Base-by-base conservation (phyloP, 768 basidiomycete species). In the Chalciporus piperatus region DNA sequence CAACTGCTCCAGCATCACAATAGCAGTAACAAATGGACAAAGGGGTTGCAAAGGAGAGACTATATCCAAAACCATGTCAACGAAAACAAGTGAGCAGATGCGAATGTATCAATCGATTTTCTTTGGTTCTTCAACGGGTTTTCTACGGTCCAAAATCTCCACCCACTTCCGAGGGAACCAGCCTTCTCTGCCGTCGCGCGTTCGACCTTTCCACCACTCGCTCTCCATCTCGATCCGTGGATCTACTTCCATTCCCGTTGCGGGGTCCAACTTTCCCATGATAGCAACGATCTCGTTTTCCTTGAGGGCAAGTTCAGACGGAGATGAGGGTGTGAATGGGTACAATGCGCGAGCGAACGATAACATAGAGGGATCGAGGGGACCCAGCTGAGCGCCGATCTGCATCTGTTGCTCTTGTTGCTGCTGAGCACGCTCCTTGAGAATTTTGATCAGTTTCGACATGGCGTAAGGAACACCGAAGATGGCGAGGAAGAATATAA, bases 121-220 rank as follows among this genome's bases (percentile, higher is more conserved):
- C 63, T 76, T 78, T 6, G 58, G 60, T 48, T 71, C 74, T 12
- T 63, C 72, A 23, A 57, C 58, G 1, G 54, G 50, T 48, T 70
- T 74, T 60, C 63, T 67, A 62, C 78, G 74, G 61, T 78, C 82
- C 50, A 89, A 68, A 4, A 88, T 74, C 67, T 92, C 81, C 4
- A 95, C 92, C 80, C 88, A 95, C 58, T 88, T 92, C 51, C 75
- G 80, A 2, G 95, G 95, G 78, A 98, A 97, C 92, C 93, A 98
- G 0, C 95, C 95, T 59, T 90, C 85, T 58, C 87, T 77, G 0
- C 95, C 95, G 58, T 97, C 94, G 51, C 95, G 76, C 54, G 90
- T 94, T 41, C 95, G 78, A 1, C 95, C 95, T 67, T 84, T 86
- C 94, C 93, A 98, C 95, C 95, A 98, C 51, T 93, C 94, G 5